phyloP scores from a whole-genome alignment of 495 filamentous ascomycete genomes.

The Podospora bellae-mahoneyi region DNA sequence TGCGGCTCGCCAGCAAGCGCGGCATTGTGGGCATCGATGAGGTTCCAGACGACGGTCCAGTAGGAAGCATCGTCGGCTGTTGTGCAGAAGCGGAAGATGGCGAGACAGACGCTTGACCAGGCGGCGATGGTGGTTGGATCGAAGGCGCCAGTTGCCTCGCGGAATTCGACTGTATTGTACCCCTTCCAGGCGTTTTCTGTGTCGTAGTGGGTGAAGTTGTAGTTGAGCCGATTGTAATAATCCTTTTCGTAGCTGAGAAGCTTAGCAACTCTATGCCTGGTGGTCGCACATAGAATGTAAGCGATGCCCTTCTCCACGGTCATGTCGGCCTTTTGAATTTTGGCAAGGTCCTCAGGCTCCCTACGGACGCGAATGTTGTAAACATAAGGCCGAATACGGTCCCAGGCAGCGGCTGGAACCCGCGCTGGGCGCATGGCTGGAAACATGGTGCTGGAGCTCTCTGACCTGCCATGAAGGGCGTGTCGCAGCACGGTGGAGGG shows the following conservation, averaged over 20 bases:
- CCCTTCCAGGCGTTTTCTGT: background rate
- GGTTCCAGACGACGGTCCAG: slow-evolving; percentile 5
- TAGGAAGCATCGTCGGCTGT: background rate
- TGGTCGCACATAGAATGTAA: slow-evolving; percentile 1
- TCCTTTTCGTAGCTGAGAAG: background rate
- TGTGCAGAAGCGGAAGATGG: slow-evolving; percentile 19
- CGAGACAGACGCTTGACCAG: slow-evolving; percentile 20
- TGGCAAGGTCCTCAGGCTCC: no score
- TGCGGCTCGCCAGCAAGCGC: slow-evolving; percentile 1
- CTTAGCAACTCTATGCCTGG: background rate
- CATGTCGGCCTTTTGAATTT: background rate
- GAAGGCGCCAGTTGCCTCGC: slow-evolving; percentile 19
- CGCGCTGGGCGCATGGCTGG: background rate
- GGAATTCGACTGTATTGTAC: slow-evolving; percentile 22
- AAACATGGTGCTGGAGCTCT: background rate
- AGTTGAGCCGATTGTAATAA: background rate
- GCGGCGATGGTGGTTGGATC: slow-evolving; percentile 6
- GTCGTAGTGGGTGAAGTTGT: background rate
- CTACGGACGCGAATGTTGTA: no score
- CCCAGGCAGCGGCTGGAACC: background rate
- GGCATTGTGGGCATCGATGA: slow-evolving; percentile 19
- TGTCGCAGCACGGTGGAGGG: background rate
- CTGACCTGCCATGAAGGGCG: background rate
- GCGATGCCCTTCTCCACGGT: slow-evolving; percentile 8
- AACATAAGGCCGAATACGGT: background rate